These are phyloP conservation scores for Yarrowia sp. DNA, from an alignment of 805 yeast species.

Conservation along the genomic window DNA sequence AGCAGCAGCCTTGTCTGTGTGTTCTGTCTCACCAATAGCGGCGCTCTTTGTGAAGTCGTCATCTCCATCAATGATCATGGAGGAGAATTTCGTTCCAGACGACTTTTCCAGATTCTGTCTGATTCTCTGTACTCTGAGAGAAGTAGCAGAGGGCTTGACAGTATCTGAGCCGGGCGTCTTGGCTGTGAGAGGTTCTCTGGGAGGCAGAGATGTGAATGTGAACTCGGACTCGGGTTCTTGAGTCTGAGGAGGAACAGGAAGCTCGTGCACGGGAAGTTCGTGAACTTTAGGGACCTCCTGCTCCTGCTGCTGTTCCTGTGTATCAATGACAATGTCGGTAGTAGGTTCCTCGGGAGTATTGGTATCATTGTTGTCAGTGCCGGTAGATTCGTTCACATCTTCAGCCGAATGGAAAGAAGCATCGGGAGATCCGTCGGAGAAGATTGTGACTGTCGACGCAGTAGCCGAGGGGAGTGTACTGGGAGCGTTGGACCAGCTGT, in stretches of 20 bases:
- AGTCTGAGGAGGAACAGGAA: neutral
- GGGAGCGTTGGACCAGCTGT: neutral
- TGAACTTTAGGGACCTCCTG: neutral
- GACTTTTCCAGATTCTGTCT: slow-evolving; percentile 22
- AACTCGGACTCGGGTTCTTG: slow-evolving; percentile 7
- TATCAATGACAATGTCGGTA: too few species aligned
- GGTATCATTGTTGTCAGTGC: neutral
- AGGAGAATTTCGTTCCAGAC: slow-evolving; percentile 17
- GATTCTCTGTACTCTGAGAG: slow-evolving; percentile 31
- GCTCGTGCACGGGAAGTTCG: neutral
- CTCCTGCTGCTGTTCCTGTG: too few species aligned
- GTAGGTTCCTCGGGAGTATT: neutral
- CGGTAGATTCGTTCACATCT: neutral
- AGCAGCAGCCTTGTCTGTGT: neutral
- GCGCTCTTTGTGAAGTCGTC: slow-evolving; percentile 29
- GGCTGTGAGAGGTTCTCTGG: slow-evolving; percentile 29
- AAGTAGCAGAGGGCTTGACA: slow-evolving; percentile 12
- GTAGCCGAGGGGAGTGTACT: slow-evolving; percentile 9
- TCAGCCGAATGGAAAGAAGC: slow-evolving; percentile 29
- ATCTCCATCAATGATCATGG: slow-evolving; percentile 31
- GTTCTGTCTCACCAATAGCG: neutral
- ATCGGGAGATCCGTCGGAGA: slow-evolving; percentile 15
- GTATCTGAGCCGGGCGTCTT: slow-evolving; percentile 11
- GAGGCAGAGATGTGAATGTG: slow-evolving; percentile 30
- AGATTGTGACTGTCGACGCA: slow-evolving; percentile 10